Evolutionary conservation across 176 grass and related monocot genomes (phyloP).

Genomic region (Triticum dicoccoides): DNA sequence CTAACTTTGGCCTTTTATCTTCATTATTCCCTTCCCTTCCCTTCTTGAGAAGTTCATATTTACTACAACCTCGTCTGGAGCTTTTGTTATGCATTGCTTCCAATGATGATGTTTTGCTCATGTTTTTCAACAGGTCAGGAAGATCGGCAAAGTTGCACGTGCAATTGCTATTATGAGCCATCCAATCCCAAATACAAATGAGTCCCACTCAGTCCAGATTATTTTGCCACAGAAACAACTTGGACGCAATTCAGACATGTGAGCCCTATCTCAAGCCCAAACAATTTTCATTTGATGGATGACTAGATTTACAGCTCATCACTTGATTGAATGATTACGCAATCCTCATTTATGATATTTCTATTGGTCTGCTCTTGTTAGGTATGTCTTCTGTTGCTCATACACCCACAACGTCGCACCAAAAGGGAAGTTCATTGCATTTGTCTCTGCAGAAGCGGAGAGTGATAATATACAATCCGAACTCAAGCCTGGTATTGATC

Average conservation of each 20-base stretch:
- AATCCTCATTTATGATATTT: slow-evolving; percentile 20
- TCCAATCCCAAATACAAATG: slow-evolving; percentile 71
- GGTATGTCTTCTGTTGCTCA: slow-evolving; percentile 96
- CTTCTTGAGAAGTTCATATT: slow-evolving; percentile 27
- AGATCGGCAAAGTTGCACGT: slow-evolving; percentile 77
- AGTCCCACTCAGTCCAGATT: slow-evolving; percentile 88
- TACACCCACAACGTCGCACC: slow-evolving; percentile 93
- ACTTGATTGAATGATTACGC: slow-evolving; percentile 8
- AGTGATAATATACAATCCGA: slow-evolving; percentile 66
- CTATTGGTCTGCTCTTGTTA: slow-evolving; percentile 38
- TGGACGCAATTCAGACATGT: slow-evolving; percentile 93
- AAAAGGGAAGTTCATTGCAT: slow-evolving; percentile 92
- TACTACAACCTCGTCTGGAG: neutral
- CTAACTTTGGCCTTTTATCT: neutral
- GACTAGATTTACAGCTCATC: neutral
- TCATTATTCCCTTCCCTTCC: neutral
- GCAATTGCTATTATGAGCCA: slow-evolving; percentile 97
- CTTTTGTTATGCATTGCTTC: neutral
- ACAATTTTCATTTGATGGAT: neutral
- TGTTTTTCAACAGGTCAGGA: slow-evolving; percentile 66
- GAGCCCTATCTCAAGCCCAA: slow-evolving; percentile 28
- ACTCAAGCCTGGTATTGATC: slow-evolving; percentile 77
- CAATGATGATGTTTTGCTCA: slow-evolving; percentile 1
- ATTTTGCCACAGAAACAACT: slow-evolving; percentile 96
- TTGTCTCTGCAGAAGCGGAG: slow-evolving; percentile 82